Percentiles rank a stretch among this genome's conserved stretches.
Conservation (phyloP, 2,329 filamentous ascomycete genomes). For the Cladobotryum mycophilum region DNA sequence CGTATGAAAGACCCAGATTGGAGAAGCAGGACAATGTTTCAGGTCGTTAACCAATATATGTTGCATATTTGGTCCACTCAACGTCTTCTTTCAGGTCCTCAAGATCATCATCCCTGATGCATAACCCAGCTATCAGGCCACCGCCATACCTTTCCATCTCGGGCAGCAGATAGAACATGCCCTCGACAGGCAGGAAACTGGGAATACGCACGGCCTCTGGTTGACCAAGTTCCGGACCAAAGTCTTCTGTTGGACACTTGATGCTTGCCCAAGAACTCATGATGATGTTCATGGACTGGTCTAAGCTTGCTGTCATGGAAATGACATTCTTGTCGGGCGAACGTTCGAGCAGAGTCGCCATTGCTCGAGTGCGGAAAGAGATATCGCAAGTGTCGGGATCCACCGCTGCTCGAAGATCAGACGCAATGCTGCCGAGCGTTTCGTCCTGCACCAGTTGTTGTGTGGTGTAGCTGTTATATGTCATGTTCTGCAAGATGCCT, state of each 20-base stretch:
- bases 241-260: conserved; percentile 39
- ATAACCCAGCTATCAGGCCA: conserved; percentile 37
- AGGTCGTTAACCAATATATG: neutral
- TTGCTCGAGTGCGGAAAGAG: conserved; percentile 29
- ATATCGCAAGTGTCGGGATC: conserved; percentile 27
- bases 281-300: conserved; percentile 38
- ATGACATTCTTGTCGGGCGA: conserved; percentile 29
- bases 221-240: conserved; percentile 38
- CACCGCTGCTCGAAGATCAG: conserved; percentile 33
- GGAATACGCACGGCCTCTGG: conserved; percentile 44
- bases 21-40: too few relatives aligned
- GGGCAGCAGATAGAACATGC: conserved; percentile 46
- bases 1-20: too few relatives aligned
- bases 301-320: conserved; percentile 29
- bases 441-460: conserved; percentile 20
- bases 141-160: conserved; percentile 29
- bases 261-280: conserved; percentile 50
- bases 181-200: conserved; percentile 37
- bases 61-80: conserved; percentile 14
- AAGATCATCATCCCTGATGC: conserved; percentile 43
- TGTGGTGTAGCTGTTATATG: conserved; percentile 29
- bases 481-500: conserved; percentile 42
- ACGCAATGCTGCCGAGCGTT: conserved; percentile 30
- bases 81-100: conserved; percentile 35
- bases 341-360: conserved; percentile 34